Percentiles rank a stretch among this genome's conserved stretches.
These are phyloP conservation scores for Osmozyma mogii DNA, from an alignment of 805 yeast species.

Conservation along the genomic window DNA sequence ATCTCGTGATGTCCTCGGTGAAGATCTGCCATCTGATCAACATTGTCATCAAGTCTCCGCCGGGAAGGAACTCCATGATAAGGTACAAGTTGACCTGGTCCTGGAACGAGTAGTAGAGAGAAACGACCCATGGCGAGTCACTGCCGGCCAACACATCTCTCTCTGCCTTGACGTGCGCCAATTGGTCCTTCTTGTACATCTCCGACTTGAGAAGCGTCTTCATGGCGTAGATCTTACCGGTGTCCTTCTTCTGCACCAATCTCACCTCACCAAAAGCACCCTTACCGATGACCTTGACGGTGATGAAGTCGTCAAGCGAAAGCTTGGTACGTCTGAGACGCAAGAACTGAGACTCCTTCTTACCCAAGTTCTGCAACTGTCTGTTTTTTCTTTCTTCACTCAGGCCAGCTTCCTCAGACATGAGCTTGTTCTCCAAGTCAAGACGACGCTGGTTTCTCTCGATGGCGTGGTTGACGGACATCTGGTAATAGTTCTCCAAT, in stretches of 20 bases:
- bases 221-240: slow-evolving; percentile 92
- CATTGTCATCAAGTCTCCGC: slow-evolving; percentile 92
- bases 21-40: slow-evolving; percentile 89
- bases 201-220: slow-evolving; percentile 84
- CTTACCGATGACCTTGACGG: slow-evolving; percentile 57
- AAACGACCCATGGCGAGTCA: slow-evolving; percentile 84
- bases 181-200: slow-evolving; percentile 90
- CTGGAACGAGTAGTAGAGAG: slow-evolving; percentile 75
- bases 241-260: slow-evolving; percentile 85
- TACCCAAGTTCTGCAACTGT: slow-evolving; percentile 75
- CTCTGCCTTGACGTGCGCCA: slow-evolving; percentile 93
- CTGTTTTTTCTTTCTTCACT: slow-evolving; percentile 82
- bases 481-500: slow-evolving; percentile 77
- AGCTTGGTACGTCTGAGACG: slow-evolving; percentile 70
- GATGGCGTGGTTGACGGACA: slow-evolving; percentile 84
- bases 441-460: slow-evolving; percentile 92
- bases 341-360: slow-evolving; percentile 79
- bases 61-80: slow-evolving; percentile 72
- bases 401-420: slow-evolving; percentile 49
- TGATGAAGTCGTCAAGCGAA: neutral
- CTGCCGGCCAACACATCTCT: slow-evolving; percentile 90
- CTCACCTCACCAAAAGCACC: slow-evolving; percentile 98
- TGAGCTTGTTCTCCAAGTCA: slow-evolving; percentile 66
- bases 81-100: slow-evolving; percentile 66
- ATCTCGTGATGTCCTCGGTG: slow-evolving; percentile 86